These are phyloP conservation scores for Cryptococcus sp. DNA, from an alignment of 1,284 basidiomycete genomes.

Conservation along the genomic window DNA sequence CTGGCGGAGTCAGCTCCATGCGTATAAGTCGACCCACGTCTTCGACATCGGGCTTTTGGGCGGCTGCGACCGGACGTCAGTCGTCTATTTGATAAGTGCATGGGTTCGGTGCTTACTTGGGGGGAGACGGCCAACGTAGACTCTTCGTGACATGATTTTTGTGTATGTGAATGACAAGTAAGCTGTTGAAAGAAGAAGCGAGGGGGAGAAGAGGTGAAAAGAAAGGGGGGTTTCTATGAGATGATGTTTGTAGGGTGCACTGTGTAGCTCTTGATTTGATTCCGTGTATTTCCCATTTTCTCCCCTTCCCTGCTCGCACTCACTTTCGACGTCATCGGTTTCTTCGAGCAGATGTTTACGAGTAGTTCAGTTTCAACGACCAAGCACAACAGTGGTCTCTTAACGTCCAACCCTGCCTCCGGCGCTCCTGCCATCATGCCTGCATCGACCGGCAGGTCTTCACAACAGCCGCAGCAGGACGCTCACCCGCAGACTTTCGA, in stretches of 20 bases:
- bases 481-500: background rate
- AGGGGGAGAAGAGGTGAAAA: background rate
- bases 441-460: background rate
- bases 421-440: background rate
- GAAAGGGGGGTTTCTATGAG: background rate
- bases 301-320: background rate
- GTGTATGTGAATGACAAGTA: background rate
- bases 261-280: background rate
- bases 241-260: background rate
- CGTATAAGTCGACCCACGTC: constrained; percentile 26
- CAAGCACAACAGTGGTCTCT: background rate
- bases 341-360: background rate
- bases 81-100: background rate
- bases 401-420: background rate
- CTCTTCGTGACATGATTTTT: constrained; percentile 31
- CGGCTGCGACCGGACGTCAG: constrained; percentile 19
- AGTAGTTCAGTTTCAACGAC: background rate
- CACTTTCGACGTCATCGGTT: constrained; percentile 1
- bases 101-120: constrained; percentile 30
- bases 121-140: constrained; percentile 50
- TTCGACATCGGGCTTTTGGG: constrained; percentile 41
- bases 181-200: constrained; percentile 5
- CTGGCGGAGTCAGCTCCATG: constrained; percentile 53
- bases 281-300: background rate
- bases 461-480: background rate